Evolutionary conservation across 1,139 yeast genomes (phyloP).

Genomic region (Debaryomyces singareniensis): DNA sequence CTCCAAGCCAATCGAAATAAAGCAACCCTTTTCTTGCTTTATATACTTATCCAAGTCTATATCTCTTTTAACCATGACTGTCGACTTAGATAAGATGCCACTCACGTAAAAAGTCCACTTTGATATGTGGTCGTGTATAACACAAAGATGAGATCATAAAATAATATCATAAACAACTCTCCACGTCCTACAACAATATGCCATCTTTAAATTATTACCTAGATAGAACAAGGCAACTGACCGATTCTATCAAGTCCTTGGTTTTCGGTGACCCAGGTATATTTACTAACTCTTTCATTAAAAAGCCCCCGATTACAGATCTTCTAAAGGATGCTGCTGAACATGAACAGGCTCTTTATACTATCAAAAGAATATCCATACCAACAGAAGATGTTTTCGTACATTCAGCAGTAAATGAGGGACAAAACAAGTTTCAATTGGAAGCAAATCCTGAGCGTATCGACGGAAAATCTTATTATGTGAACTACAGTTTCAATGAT

Average conservation of each 20-base stretch:
- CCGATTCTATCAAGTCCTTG: slow-evolving; percentile 18
- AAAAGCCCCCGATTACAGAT: slow-evolving; percentile 50
- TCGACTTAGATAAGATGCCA: too few species aligned
- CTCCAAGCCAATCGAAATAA: slow-evolving; percentile 82
- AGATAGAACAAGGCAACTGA: slow-evolving; percentile 18
- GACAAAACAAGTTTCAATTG: slow-evolving; percentile 2
- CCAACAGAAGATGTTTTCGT: not conserved
- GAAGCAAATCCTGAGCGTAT: slow-evolving; percentile 25
- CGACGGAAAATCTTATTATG: slow-evolving; percentile 30
- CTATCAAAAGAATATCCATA: slow-evolving; percentile 16
- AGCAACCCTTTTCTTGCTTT: slow-evolving; percentile 42
- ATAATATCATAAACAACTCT: too few species aligned
- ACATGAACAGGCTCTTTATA: slow-evolving; percentile 48
- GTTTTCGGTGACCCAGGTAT: slow-evolving; percentile 51
- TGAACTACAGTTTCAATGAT: slow-evolving; percentile 17
- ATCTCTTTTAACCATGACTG: not conserved
- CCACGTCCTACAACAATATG: slow-evolving; percentile 8
- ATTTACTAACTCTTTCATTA: slow-evolving; percentile 58
- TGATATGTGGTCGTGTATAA: too few species aligned
- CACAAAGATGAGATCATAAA: too few species aligned
- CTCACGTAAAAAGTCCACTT: too few species aligned
- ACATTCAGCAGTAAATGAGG: slow-evolving; percentile 1
- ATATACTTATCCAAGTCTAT: slow-evolving; percentile 32
- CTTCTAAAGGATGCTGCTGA: slow-evolving; percentile 54
- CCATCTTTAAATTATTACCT: slow-evolving; percentile 19